phyloP scores from a whole-genome alignment of 2,329 filamentous ascomycete genomes.

The Cladophialophora yegresii region DNA sequence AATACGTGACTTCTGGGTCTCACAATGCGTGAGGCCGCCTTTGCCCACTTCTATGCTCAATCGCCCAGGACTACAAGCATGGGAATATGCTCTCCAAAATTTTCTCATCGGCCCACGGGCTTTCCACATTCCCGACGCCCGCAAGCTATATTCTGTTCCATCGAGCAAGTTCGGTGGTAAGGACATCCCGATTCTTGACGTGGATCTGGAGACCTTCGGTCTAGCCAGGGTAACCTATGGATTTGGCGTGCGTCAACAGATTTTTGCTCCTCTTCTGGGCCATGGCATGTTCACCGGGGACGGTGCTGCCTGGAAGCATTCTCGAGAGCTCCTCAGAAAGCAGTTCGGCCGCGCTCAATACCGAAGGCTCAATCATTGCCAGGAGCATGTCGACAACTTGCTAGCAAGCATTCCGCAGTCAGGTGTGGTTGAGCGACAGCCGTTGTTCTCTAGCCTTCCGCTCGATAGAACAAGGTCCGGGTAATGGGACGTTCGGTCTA shows the following conservation, averaged over 20 bases:
- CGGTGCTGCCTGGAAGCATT: slow-evolving; percentile 38
- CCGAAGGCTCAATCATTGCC: slow-evolving; percentile 40
- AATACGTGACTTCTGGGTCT: slow-evolving; percentile 37
- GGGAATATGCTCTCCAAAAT: slow-evolving; percentile 38
- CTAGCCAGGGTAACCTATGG: slow-evolving; percentile 12
- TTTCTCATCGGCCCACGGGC: slow-evolving; percentile 39
- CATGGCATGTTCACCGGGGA: slow-evolving; percentile 48
- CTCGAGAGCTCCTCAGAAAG: slow-evolving; percentile 43
- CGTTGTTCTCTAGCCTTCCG: slow-evolving; percentile 53
- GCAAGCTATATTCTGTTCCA: slow-evolving; percentile 40
- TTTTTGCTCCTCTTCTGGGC: slow-evolving; percentile 40
- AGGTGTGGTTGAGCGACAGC: slow-evolving; percentile 48
- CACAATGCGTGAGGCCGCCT: slow-evolving; percentile 39
- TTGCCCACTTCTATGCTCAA: slow-evolving; percentile 37
- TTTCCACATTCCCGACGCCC: slow-evolving; percentile 37
- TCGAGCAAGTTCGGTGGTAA: slow-evolving; percentile 12
- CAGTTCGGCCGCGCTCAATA: slow-evolving; percentile 44
- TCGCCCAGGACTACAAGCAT: slow-evolving; percentile 40
- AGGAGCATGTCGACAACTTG: slow-evolving; percentile 35
- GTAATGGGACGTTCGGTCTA: slow-evolving; percentile 24
- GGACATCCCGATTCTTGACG: too few relatives aligned
- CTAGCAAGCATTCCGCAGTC: slow-evolving; percentile 21
- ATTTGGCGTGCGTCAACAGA: slow-evolving; percentile 16
- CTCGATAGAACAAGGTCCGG: slow-evolving; percentile 51
- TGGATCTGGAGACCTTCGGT: too few relatives aligned